A percentile compares a stretch with the other conserved stretches of the same genome.
These are phyloP conservation scores for Gilbertella persicaria DNA, from an alignment of 371 early-diverging fungal species.

Conservation along the genomic window DNA sequence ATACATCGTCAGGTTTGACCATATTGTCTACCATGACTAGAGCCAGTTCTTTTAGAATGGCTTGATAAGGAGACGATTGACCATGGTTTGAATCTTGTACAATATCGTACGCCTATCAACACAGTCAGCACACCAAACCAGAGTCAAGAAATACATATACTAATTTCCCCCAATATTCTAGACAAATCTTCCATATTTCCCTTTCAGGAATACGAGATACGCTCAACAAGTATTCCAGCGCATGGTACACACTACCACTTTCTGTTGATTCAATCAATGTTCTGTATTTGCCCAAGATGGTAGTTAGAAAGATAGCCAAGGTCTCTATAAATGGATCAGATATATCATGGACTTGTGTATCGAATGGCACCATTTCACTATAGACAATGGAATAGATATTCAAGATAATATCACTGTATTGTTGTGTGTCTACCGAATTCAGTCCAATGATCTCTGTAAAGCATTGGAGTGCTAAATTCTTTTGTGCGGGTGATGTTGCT, in stretches of 20 bases:
- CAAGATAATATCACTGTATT: constrained; percentile 9
- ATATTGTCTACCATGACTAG: constrained; percentile 92
- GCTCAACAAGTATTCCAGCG: constrained; percentile 82
- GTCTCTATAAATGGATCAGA: constrained; percentile 28
- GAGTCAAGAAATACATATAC: constrained; percentile 22
- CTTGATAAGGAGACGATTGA: constrained; percentile 61
- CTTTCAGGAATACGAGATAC: constrained; percentile 90
- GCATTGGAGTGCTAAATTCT: constrained; percentile 23
- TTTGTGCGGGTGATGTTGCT: constrained; percentile 4
- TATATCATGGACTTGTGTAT: background rate
- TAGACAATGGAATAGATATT: constrained; percentile 4
- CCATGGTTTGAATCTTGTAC: constrained; percentile 12
- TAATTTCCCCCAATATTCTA: constrained; percentile 94
- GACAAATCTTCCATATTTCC: constrained; percentile 95
- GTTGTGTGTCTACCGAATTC: constrained; percentile 9
- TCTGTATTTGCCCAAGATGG: constrained; percentile 79
- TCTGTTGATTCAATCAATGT: constrained; percentile 56
- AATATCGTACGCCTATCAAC: constrained; percentile 6
- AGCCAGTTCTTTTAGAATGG: constrained; percentile 77
- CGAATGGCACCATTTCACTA: background rate
- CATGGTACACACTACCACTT: constrained; percentile 63
- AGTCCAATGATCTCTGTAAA: constrained; percentile 22
- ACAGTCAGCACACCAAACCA: background rate
- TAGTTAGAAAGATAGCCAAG: constrained; percentile 66
- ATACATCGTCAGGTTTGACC: constrained; percentile 96